Evolutionary conservation across 2,329 filamentous ascomycete genomes (phyloP).

Genomic region (Sordariomycetes sp.): DNA sequence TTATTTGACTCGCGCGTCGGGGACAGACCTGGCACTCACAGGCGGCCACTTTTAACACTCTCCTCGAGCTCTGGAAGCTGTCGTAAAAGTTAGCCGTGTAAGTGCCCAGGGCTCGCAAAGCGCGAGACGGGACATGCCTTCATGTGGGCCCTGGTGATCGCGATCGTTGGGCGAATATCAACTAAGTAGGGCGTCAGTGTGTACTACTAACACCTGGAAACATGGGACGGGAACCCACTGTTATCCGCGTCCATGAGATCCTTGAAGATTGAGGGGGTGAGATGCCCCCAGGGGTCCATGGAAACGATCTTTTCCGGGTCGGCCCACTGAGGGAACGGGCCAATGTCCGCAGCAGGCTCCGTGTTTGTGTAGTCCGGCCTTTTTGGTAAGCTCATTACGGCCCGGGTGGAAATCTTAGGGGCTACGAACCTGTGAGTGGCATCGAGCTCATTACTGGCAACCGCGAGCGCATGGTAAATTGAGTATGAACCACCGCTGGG

Average conservation of each 20-base stretch:
- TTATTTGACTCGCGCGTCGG: neutral
- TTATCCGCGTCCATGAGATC: constrained; percentile 68
- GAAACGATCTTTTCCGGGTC: constrained; percentile 91
- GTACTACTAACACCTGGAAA: neutral
- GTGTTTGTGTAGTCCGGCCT: constrained; percentile 62
- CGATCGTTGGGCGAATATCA: constrained; percentile 83
- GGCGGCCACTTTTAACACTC: constrained; percentile 67
- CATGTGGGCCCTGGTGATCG: constrained; percentile 89
- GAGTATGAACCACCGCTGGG: constrained; percentile 74
- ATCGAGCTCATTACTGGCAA: constrained; percentile 82
- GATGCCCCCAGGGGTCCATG: constrained; percentile 90
- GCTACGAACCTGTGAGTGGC: constrained; percentile 56
- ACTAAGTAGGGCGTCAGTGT: constrained; percentile 28
- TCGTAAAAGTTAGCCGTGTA: constrained; percentile 5
- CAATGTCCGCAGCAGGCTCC: constrained; percentile 81
- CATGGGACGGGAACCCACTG: constrained; percentile 24
- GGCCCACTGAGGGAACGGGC: constrained; percentile 81
- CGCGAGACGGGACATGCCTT: constrained; percentile 32
- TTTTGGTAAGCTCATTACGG: neutral
- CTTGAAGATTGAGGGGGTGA: constrained; percentile 74
- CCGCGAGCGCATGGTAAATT: constrained; percentile 87
- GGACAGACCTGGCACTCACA: constrained; percentile 32
- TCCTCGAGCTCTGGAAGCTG: constrained; percentile 84
- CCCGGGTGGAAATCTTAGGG: neutral
- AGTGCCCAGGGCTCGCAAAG: neutral